Evolutionary conservation across 768 basidiomycete genomes (phyloP), one percentile per base, ranked within the genome.

Genomic region (Termitomyces sp.): DNA sequence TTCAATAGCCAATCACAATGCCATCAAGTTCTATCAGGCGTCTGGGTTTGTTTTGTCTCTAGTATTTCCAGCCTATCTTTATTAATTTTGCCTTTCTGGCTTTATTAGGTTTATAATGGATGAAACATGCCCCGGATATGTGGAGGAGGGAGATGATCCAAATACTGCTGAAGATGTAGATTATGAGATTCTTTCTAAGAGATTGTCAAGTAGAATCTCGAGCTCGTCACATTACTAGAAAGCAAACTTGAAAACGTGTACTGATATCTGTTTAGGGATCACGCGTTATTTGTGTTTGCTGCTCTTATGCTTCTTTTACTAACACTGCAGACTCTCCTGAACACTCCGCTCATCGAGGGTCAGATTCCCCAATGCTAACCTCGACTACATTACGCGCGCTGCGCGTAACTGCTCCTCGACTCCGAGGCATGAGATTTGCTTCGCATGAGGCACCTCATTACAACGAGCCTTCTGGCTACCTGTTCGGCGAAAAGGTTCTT

Each of bases 401-500:
- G 37, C 77, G 77, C 55, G 68, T 71, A 38, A 72, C 70, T 58
- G 72, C 70, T 46, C 73, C 71, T 44, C 73, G 74, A 32, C 52
- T 75, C 35, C 61, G 64, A 54, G 65, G 74, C 54, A 77, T 72
- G 62, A 82, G 86, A 5, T 81, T 80, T 68, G 86, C 86, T 29
- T 90, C 89, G 12, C 87, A 89, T 64, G 89, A 83, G 52, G 85
- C 88, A 25, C 89, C 92, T 11, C 85, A 88, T 53, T 95, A 86
- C 72, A 95, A 97, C 68, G 91, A 94, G 61, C 94, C 94, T 41
- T 84, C 86, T 7, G 94, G 94, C 29, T 88, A 83, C 71, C 69
- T 97, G 59, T 96, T 96, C 61, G 87, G 87, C 62, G 95, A 97
- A 78, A 90, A 91, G 83, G 95, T 92, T 63, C 41, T 77, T 45